Percentiles rank a stretch among this genome's conserved stretches.
phyloP scores from a whole-genome alignment of 176 grass and related monocot genomes.

The Oryza nivara region DNA sequence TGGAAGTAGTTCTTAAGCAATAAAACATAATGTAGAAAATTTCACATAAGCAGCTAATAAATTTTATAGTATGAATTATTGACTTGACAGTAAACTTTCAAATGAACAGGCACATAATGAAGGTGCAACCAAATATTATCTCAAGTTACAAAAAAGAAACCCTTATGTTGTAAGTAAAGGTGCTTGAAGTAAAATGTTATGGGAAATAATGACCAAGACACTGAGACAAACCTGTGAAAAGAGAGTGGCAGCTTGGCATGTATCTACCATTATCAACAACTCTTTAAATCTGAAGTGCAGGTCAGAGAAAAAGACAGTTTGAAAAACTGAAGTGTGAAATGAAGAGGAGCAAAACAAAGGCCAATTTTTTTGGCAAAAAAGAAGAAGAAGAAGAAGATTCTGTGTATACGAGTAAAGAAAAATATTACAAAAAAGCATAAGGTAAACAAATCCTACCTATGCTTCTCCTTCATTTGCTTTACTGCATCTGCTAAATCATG shows the following conservation, averaged over 20 bases:
- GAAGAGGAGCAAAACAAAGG: constrained; percentile 28
- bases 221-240: constrained; percentile 82
- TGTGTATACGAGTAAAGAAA: neutral
- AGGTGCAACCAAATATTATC: neutral
- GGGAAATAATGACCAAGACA: neutral
- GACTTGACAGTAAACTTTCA: too few relatives aligned
- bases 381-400: neutral
- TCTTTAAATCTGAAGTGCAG: constrained; percentile 83
- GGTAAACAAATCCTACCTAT: constrained; percentile 55
- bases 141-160: neutral
- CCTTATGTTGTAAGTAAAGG: neutral
- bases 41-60: neutral
- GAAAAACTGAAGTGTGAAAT: constrained; percentile 18
- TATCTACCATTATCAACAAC: constrained; percentile 97
- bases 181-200: neutral
- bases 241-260: constrained; percentile 96
- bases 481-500: constrained; percentile 98
- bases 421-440: neutral
- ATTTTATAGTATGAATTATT: neutral
- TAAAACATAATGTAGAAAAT: neutral
- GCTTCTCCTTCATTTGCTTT: constrained; percentile 99
- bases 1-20: neutral
- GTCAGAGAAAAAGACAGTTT: constrained; percentile 29
- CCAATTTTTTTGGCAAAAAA: too few relatives aligned
- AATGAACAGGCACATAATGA: too few relatives aligned